Percentiles rank a stretch among this genome's conserved stretches.
Evolutionary conservation across 257 asterid genomes (phyloP).

Genomic region (Mitragyna speciosa): DNA sequence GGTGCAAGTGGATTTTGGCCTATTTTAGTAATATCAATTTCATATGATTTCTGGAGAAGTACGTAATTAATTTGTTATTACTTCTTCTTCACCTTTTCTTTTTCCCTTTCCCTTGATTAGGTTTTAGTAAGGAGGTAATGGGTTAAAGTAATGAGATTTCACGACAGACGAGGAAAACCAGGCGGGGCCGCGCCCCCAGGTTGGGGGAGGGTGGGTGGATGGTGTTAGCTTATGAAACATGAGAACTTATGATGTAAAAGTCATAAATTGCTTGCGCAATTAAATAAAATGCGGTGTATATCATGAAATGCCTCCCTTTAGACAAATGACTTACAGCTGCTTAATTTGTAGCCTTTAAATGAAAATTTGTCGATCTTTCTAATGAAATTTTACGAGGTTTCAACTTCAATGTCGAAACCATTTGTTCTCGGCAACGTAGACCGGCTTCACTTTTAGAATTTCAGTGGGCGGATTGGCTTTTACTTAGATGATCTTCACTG

Average conservation of each 20-base stretch:
- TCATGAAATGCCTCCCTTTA: neutral
- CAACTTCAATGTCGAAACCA: slow-evolving; percentile 15
- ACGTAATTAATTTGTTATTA: neutral
- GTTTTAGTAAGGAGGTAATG: neutral
- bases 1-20: no score
- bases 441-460: slow-evolving; percentile 6
- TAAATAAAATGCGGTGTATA: neutral
- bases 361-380: slow-evolving; percentile 7
- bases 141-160: no score
- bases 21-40: no score
- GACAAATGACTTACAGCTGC: neutral
- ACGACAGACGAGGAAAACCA: no score
- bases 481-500: neutral
- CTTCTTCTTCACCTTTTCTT: neutral
- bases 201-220: no score
- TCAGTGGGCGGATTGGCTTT: neutral
- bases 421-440: neutral
- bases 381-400: slow-evolving; percentile 14
- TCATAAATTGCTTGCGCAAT: neutral
- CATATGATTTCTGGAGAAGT: no score
- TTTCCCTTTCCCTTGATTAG: neutral
- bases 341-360: neutral
- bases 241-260: neutral
- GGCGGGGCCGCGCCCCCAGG: no score
- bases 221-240: neutral